phyloP scores from a whole-genome alignment of 495 filamentous ascomycete species.

The Penicillium chermesinum region DNA sequence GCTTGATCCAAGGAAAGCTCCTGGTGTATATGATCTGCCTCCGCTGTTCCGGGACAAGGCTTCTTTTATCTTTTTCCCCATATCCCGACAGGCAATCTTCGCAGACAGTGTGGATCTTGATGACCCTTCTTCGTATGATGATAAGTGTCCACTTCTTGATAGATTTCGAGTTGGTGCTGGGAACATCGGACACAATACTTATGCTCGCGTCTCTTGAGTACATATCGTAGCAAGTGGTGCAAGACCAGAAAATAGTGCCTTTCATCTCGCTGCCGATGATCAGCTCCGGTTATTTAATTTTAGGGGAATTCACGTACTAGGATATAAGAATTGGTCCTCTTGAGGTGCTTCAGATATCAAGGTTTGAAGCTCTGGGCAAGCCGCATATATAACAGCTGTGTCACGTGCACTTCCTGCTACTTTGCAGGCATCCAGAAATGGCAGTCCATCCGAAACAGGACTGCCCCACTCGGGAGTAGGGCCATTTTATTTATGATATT shows the following conservation, averaged over 20 bases:
- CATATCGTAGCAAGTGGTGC: not conserved
- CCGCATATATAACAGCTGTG: too few relatives aligned
- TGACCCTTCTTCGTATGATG: not conserved
- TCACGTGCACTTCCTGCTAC: too few relatives aligned
- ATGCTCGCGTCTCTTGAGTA: not conserved
- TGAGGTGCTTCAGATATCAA: too few relatives aligned
- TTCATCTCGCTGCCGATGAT: too few relatives aligned
- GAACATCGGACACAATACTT: not conserved
- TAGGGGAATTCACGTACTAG: too few relatives aligned
- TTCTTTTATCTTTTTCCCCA: too few relatives aligned
- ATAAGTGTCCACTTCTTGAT: not conserved
- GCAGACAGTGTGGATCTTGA: not conserved
- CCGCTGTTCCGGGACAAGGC: not conserved
- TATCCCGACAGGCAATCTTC: not conserved
- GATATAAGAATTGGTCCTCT: too few relatives aligned
- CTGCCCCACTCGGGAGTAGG: not conserved
- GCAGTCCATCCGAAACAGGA: not conserved
- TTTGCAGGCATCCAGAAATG: too few relatives aligned
- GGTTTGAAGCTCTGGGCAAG: too few relatives aligned
- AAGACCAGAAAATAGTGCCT: not conserved
- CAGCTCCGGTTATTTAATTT: too few relatives aligned
- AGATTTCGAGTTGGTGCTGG: not conserved
- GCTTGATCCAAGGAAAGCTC: not conserved
- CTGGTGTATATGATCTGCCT: not conserved
- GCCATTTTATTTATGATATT: too few relatives aligned